Conservation (phyloP, 305 asterid genomes). For the Fraxinus platypoda region DNA sequence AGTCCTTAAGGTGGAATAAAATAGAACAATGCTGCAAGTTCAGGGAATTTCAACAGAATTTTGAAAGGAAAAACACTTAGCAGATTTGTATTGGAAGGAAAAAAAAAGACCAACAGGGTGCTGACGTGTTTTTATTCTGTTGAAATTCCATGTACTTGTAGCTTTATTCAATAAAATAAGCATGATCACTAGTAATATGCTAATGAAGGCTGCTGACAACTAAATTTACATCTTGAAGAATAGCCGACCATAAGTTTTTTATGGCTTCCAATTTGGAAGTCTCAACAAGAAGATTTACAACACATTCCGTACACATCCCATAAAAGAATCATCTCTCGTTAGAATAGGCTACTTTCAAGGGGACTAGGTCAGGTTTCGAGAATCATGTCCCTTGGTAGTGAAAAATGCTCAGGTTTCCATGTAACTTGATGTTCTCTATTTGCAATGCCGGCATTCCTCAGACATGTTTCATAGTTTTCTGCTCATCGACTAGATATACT, state of each 20-base stretch:
- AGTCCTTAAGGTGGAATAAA: not conserved
- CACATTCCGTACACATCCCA: not conserved
- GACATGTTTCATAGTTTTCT: not conserved
- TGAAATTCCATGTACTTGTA: too few species aligned
- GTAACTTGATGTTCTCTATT: not conserved
- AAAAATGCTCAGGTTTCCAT: not conserved
- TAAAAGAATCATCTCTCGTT: not conserved
- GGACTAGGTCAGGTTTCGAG: not conserved
- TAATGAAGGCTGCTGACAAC: not conserved
- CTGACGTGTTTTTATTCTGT: too few species aligned
- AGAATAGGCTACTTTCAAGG: not conserved
- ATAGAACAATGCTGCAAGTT: too few species aligned
- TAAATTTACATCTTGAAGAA: not conserved
- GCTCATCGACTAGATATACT: not conserved
- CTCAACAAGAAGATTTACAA: not conserved
- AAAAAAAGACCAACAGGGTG: too few species aligned
- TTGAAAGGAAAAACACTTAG: too few species aligned
- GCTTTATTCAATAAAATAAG: not conserved
- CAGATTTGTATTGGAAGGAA: too few species aligned
- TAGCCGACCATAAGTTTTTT: not conserved
- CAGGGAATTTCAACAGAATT: too few species aligned
- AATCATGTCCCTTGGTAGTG: not conserved
- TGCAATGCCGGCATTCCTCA: not conserved
- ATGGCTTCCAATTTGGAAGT: not conserved
- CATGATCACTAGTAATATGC: not conserved